Evolutionary conservation across 179 eudicot species (phyloP).

Genomic region (Actinidia arguta): DNA sequence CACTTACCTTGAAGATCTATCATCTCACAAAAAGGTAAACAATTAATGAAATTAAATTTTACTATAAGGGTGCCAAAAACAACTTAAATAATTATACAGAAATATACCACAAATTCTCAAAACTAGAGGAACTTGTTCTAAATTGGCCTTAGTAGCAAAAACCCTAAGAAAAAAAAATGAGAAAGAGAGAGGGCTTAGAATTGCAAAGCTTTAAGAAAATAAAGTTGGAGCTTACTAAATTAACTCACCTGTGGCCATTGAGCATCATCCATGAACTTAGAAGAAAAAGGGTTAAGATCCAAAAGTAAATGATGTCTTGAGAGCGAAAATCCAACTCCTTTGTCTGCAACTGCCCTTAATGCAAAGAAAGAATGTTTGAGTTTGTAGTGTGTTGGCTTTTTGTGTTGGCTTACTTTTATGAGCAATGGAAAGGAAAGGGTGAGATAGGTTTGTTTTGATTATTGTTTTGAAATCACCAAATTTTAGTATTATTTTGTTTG

Average conservation of each 20-base stretch:
- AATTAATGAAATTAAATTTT: not conserved
- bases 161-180: not conserved
- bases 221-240: not conserved
- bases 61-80: not conserved
- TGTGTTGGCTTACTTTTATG: constrained; percentile 16
- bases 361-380: constrained; percentile 24
- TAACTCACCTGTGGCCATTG: constrained; percentile 39
- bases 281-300: constrained; percentile 23
- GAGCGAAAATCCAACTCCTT: constrained; percentile 16
- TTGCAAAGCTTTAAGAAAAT: not conserved
- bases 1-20: not conserved
- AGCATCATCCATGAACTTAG: constrained; percentile 30
- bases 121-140: constrained; percentile 15
- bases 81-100: not conserved
- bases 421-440: not conserved
- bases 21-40: not conserved
- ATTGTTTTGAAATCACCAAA: not conserved
- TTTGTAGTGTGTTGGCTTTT: constrained; percentile 19
- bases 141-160: constrained; percentile 12
- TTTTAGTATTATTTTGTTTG: not conserved
- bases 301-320: constrained; percentile 19
- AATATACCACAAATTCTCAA: constrained; percentile 8
- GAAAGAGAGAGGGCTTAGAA: not conserved
- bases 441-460: constrained; percentile 9
- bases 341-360: constrained; percentile 22